phyloP scores from a whole-genome alignment of 2,329 filamentous ascomycete species.

The Pseudocercospora musae region DNA sequence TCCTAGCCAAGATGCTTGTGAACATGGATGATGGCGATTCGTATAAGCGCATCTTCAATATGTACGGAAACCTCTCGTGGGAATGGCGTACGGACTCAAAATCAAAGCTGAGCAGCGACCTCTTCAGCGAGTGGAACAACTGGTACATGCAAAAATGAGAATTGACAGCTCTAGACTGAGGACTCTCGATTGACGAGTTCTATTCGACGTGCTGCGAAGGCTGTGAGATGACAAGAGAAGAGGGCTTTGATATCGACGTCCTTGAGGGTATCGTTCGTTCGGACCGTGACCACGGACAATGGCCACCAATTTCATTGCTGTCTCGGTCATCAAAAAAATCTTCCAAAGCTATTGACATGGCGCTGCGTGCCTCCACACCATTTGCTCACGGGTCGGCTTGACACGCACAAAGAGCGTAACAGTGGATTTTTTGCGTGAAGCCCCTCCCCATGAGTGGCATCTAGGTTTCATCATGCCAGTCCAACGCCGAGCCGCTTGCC shows the following conservation, averaged over 20 bases:
- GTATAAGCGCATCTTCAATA: slow-evolving; percentile 38
- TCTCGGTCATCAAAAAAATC: no score
- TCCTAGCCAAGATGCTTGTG: slow-evolving; percentile 62
- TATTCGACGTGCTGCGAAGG: neutral
- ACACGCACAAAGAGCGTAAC: neutral
- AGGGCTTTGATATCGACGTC: no score
- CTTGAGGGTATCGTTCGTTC: no score
- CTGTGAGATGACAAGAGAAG: no score
- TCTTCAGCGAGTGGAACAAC: slow-evolving; percentile 49
- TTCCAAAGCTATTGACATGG: no score
- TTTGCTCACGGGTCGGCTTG: no score
- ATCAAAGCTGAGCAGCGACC: slow-evolving; percentile 40
- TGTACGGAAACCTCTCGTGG: slow-evolving; percentile 44
- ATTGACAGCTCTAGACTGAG: no score
- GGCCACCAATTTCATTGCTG: no score
- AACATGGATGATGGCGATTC: slow-evolving; percentile 41
- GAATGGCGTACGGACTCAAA: slow-evolving; percentile 44
- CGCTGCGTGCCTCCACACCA: no score
- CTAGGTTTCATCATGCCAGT: neutral
- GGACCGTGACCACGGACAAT: no score
- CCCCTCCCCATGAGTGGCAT: no score
- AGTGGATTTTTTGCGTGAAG: neutral
- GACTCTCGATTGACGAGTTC: no score
- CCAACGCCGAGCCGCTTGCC: neutral
- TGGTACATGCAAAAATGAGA: slow-evolving; percentile 37